Conservation (phyloP, 805 yeast species). For the Metschnikowia proteae region DNA sequence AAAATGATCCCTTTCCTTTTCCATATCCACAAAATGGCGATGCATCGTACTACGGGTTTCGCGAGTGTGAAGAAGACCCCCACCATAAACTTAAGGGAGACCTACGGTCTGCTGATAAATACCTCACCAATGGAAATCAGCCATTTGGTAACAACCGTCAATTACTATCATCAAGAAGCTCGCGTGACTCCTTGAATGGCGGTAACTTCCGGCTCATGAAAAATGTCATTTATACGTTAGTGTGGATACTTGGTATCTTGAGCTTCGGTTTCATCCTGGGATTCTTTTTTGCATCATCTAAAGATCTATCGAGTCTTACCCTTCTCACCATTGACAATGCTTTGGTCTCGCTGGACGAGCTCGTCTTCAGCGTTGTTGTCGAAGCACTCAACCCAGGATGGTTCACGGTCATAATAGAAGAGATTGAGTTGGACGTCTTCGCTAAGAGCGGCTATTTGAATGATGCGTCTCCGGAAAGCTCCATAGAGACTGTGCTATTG, state of each 20-base stretch:
- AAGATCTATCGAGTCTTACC: constrained; percentile 68
- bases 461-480: constrained; percentile 1
- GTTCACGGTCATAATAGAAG: constrained; percentile 57
- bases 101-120: neutral
- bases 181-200: constrained; percentile 12
- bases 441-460: constrained; percentile 59
- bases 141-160: constrained; percentile 16
- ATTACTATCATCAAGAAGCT: constrained; percentile 29
- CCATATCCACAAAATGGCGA: constrained; percentile 30
- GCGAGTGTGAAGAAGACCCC: constrained; percentile 38
- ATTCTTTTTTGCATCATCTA: constrained; percentile 78
- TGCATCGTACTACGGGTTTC: constrained; percentile 35
- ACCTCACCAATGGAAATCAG: neutral
- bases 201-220: constrained; percentile 23
- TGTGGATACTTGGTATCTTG: constrained; percentile 48
- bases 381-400: constrained; percentile 88
- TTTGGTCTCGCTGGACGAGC: constrained; percentile 76
- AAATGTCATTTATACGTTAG: constrained; percentile 40
- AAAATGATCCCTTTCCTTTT: constrained; percentile 31
- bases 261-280: constrained; percentile 78
- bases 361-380: constrained; percentile 72
- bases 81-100: neutral
- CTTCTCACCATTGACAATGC: constrained; percentile 64
- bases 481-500: constrained; percentile 63
- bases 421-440: constrained; percentile 78